Conservation (phyloP, 2,329 filamentous ascomycete genomes). For the Amesomyces nigricolor region DNA sequence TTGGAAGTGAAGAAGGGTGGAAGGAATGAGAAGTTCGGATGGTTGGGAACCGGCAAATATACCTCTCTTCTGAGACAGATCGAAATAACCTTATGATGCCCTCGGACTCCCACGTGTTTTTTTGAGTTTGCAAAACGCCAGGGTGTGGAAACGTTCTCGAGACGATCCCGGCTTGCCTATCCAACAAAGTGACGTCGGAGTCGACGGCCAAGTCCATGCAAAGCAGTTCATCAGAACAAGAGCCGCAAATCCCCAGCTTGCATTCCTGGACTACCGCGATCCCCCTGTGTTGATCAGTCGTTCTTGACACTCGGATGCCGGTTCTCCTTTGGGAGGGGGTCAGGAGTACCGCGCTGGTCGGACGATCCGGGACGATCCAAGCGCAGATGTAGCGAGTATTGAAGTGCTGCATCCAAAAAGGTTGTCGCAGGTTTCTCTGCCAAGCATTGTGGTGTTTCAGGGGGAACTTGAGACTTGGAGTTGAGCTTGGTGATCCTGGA, state of each 20-base stretch:
- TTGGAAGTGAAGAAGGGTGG: neutral
- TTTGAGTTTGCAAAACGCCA: neutral
- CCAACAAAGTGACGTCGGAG: too few species aligned
- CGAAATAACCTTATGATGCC: neutral
- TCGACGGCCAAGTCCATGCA: neutral
- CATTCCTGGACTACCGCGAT: neutral
- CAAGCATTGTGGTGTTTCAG: too few species aligned
- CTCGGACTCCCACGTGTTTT: neutral
- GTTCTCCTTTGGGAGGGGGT: neutral
- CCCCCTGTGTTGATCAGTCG: slow-evolving; percentile 10
- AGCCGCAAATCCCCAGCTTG: neutral
- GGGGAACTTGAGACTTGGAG: too few species aligned
- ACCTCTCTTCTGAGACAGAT: neutral
- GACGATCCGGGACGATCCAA: slow-evolving; percentile 2
- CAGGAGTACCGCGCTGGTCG: slow-evolving; percentile 1
- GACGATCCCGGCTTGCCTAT: neutral
- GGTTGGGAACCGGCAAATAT: neutral
- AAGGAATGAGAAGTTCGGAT: neutral
- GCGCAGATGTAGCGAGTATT: too few species aligned
- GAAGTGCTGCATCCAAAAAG: too few species aligned
- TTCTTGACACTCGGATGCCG: slow-evolving; percentile 7
- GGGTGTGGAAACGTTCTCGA: slow-evolving; percentile 8
- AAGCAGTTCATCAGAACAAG: neutral
- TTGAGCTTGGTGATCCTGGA: too few species aligned
- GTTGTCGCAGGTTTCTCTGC: too few species aligned